Evolutionary conservation across 805 yeast genomes (phyloP).

Genomic region (Kazachstania martiniae): DNA sequence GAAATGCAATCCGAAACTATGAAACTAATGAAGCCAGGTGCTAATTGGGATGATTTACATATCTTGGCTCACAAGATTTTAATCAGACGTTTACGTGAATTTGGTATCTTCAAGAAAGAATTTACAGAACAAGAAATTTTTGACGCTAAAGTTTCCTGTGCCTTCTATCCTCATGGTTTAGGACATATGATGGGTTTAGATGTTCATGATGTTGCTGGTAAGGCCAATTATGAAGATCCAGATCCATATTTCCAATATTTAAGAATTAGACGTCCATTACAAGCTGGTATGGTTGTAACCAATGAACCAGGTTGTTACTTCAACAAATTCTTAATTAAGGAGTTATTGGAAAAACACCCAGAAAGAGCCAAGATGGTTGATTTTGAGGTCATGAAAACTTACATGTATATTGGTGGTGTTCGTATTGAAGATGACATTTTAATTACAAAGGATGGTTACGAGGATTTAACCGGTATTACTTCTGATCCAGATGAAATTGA

Average conservation of each 20-base stretch:
- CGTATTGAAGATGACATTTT: conserved; percentile 90
- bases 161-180: conserved; percentile 90
- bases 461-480: conserved; percentile 73
- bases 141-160: conserved; percentile 57
- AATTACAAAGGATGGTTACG: conserved; percentile 66
- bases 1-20: conserved; percentile 74
- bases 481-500: conserved; percentile 79
- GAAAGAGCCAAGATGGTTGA: conserved; percentile 49
- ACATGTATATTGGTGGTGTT: conserved; percentile 91
- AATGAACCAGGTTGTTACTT: conserved; percentile 95
- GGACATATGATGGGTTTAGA: conserved; percentile 93
- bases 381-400: conserved; percentile 54
- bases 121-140: conserved; percentile 53
- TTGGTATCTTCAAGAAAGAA: conserved; percentile 66
- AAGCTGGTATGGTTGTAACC: conserved; percentile 76
- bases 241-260: conserved; percentile 67
- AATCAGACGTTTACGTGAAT: conserved; percentile 53
- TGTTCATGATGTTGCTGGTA: conserved; percentile 92
- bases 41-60: conserved; percentile 77
- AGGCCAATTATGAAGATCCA: conserved; percentile 74
- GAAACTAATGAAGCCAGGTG: conserved; percentile 71
- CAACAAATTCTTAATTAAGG: conserved; percentile 68
- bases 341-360: conserved; percentile 38
- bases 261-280: conserved; percentile 65
- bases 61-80: conserved; percentile 67